phyloP scores from a whole-genome alignment of 1,284 basidiomycete genomes.

The Marasmius sp. region DNA sequence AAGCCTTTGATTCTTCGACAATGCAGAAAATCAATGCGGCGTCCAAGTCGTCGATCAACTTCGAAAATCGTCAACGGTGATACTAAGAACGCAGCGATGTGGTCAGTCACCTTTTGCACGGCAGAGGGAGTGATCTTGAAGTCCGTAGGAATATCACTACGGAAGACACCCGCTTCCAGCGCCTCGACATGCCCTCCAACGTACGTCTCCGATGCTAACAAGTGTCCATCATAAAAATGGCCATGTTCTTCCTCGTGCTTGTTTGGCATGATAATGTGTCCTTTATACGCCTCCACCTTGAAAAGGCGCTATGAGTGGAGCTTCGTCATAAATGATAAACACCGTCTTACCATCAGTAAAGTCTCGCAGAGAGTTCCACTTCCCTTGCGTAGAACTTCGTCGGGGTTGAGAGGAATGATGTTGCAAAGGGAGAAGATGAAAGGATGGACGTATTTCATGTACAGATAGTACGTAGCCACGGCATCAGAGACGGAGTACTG shows the following conservation, averaged over 20 bases:
- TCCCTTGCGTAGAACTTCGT: conserved; percentile 96
- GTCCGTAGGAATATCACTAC: conserved; percentile 92
- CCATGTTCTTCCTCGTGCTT: conserved; percentile 92
- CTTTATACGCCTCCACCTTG: conserved; percentile 94
- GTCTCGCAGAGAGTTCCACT: conserved; percentile 98
- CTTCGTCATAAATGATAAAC: not conserved
- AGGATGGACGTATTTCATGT: conserved; percentile 99
- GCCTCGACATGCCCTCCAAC: conserved; percentile 99
- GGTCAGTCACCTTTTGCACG: conserved; percentile 70
- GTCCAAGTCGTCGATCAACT: conserved; percentile 96
- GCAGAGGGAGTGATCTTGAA: conserved; percentile 94
- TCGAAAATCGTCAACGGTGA: conserved; percentile 8
- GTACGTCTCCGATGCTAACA: conserved; percentile 96
- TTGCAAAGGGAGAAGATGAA: conserved; percentile 99
- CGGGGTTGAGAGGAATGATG: conserved; percentile 96
- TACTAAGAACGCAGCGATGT: conserved; percentile 4
- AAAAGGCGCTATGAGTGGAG: conserved; percentile 5
- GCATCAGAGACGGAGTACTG: conserved; percentile 99
- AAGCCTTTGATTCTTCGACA: conserved; percentile 82
- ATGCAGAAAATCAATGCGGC: conserved; percentile 90
- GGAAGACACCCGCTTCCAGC: conserved; percentile 96
- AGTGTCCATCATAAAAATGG: conserved; percentile 93
- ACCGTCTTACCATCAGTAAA: conserved; percentile 83
- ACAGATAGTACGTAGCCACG: conserved; percentile 98
- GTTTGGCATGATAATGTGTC: conserved; percentile 96